Base-by-base conservation (phyloP, 2,329 filamentous ascomycete genomes). In the Pseudogymnoascus sp. region DNA sequence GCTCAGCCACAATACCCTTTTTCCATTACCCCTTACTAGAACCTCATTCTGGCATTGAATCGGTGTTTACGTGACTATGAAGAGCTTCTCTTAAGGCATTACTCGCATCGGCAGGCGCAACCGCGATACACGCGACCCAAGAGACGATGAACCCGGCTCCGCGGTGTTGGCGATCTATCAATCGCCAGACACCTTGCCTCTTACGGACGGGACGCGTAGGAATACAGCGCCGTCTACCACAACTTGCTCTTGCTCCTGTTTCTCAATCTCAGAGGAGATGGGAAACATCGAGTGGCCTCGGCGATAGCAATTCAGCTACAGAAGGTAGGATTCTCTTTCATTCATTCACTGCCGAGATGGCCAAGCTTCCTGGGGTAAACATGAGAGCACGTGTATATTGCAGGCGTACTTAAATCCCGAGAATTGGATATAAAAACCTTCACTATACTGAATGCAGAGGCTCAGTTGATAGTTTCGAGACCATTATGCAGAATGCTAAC, bases 241-340 rank as follows among this genome's bases (percentile, higher is more conserved):
- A 56, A 18, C 50, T 56, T 21, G 50, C 28, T 21, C 50, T 56
- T 56, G 10, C 28, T 7, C 50, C 28, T 14, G 50, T 33, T 33
- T 33, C n/a, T 16, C 25, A 16, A 16, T 56, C 28, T 33, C 59
- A 60, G 10, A 60, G 33, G 31, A 60, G 59, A 40, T 60, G 59
- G 59, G 38, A 60, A 21, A 60, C 59, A 28, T 38, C 35, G 4
- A 60, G 59, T 60, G 59, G 59, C 25, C 59, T 60, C 21, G 59
- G 59, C 12, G 59, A 60, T 25, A 60, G 59, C 38, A 60, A 60
- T 38, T 60, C 59, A 2, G 59, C 59, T 25, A 16, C 38, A 60
- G 59, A 60, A 42, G 59, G 59, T 60, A 42, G 8, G 59, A 25
- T n/a, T 16, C 28, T 10, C 28, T 56, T 33, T 33, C 23, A 12